Evolutionary conservation across 2,329 filamentous ascomycete species (phyloP).

Genomic region (Exophiala sideris): DNA sequence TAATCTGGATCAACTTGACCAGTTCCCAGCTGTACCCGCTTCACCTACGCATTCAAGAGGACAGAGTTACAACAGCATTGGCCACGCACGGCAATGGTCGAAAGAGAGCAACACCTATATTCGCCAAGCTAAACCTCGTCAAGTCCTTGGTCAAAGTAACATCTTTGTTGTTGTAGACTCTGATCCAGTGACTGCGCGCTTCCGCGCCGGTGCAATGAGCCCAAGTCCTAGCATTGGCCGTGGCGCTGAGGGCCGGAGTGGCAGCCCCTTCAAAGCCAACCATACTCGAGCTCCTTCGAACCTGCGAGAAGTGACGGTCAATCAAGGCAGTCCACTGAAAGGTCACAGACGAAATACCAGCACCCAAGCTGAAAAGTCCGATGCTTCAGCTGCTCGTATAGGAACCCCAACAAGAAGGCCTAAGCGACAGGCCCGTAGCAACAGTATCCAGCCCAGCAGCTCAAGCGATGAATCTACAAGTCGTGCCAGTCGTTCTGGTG

Average conservation of each 20-base stretch:
- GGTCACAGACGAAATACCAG: background rate
- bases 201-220: conserved; percentile 25
- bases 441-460: conserved; percentile 4
- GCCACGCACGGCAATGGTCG: conserved; percentile 9
- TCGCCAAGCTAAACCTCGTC: background rate
- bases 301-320: conserved; percentile 11
- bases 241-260: background rate
- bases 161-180: conserved; percentile 26
- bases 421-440: conserved; percentile 9
- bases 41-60: conserved; percentile 2
- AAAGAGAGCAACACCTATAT: background rate
- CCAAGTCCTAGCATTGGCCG: conserved; percentile 16
- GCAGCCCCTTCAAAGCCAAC: conserved; percentile 4
- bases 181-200: conserved; percentile 22
- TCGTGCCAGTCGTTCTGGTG: background rate
- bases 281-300: conserved; percentile 10
- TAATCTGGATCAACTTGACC: conserved; percentile 17
- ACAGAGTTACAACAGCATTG: conserved; percentile 1
- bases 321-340: conserved; percentile 3
- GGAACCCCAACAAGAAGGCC: background rate
- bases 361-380: background rate
- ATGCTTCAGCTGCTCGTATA: background rate
- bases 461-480: conserved; percentile 14
- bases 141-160: conserved; percentile 20
- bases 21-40: conserved; percentile 20